Percentiles rank a stretch among this genome's conserved stretches.
phyloP scores from a whole-genome alignment of 2,329 filamentous ascomycete genomes.

The Neonectria magnoliae region DNA sequence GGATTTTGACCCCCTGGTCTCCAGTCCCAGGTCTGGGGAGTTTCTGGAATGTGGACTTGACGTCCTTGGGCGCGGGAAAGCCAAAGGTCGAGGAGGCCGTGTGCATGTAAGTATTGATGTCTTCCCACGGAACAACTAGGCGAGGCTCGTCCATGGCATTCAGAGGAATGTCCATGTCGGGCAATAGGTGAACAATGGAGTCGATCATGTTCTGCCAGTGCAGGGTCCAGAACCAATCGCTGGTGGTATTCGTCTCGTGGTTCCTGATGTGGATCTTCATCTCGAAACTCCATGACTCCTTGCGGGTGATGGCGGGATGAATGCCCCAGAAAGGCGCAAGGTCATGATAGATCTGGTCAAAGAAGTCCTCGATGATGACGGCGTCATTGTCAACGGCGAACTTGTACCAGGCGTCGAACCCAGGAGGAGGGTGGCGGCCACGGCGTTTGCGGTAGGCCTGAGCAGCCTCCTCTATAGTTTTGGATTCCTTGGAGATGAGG shows the following conservation, averaged over 20 bases:
- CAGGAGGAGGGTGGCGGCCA: constrained; percentile 70
- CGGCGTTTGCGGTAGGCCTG: constrained; percentile 66
- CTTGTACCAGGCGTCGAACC: constrained; percentile 69
- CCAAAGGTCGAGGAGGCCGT: constrained; percentile 60
- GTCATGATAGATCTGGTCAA: constrained; percentile 71
- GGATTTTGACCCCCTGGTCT: constrained; percentile 47
- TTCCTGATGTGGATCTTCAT: constrained; percentile 70
- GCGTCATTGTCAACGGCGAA: constrained; percentile 63
- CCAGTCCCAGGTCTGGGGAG: constrained; percentile 52
- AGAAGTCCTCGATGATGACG: constrained; percentile 70
- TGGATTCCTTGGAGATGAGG: constrained; percentile 56
- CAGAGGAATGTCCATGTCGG: constrained; percentile 74
- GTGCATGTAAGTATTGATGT: constrained; percentile 64
- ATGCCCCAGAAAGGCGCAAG: constrained; percentile 67
- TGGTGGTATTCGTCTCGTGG: constrained; percentile 60
- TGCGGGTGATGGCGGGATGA: constrained; percentile 58
- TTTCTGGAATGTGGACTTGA: constrained; percentile 55
- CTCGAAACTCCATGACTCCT: constrained; percentile 64
- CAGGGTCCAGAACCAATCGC: constrained; percentile 67
- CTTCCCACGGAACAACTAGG: constrained; percentile 71
- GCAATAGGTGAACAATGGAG: constrained; percentile 64
- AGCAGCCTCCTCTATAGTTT: constrained; percentile 64
- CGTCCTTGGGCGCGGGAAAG: constrained; percentile 56
- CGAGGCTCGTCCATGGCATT: constrained; percentile 76
- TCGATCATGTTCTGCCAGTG: constrained; percentile 66